phyloP scores from a whole-genome alignment of 2,329 filamentous ascomycete genomes.

The Aspergillus quadricinctus region DNA sequence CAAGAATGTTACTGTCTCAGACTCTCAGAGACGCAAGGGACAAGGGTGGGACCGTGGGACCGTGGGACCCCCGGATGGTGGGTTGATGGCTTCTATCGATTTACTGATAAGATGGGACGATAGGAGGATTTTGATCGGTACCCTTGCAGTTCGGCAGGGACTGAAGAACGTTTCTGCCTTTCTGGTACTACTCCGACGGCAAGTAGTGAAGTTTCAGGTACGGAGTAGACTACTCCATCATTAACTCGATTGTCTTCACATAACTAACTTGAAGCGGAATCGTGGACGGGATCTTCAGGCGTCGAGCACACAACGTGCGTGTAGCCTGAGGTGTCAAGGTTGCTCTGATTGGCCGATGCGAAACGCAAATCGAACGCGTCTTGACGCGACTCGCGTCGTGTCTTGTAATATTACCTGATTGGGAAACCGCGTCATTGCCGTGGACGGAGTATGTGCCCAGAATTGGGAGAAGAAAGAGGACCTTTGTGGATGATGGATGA shows the following conservation, averaged over 20 bases:
- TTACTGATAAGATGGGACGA: neutral
- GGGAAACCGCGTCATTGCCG: neutral
- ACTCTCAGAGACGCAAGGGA: neutral
- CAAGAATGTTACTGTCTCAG: neutral
- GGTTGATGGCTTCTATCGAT: neutral
- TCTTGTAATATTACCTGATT: conserved; percentile 11
- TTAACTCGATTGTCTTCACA: too few species aligned
- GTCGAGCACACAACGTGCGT: neutral
- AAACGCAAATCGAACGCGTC: conserved; percentile 3
- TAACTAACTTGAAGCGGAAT: neutral
- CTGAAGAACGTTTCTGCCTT: neutral
- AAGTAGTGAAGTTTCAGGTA: neutral
- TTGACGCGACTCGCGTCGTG: conserved; percentile 1
- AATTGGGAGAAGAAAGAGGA: neutral
- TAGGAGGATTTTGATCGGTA: neutral
- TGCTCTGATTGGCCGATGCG: conserved; percentile 24
- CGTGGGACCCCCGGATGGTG: neutral
- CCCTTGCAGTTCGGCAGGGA: neutral
- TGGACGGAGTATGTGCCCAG: neutral
- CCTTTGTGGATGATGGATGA: neutral
- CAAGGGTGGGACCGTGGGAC: too few species aligned
- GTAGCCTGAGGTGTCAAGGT: neutral
- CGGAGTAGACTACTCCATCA: neutral
- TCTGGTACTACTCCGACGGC: neutral
- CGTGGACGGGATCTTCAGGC: neutral